Conservation (phyloP, 305 asterid species). For the Coffea humblotiana region DNA sequence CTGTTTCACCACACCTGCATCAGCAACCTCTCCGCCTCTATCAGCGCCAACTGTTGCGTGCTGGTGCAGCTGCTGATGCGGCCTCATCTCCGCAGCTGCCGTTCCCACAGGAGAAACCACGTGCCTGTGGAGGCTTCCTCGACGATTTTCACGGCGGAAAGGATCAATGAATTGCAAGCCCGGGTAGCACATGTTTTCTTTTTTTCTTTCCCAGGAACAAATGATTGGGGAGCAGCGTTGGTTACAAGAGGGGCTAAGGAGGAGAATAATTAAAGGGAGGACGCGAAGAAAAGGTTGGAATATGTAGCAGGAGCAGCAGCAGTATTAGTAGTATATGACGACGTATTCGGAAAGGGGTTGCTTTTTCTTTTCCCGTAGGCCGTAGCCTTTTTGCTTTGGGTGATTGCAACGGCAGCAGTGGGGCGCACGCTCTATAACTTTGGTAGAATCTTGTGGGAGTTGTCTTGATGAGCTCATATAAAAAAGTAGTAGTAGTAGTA, state of each 20-base stretch:
- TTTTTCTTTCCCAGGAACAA: constrained; percentile 10
- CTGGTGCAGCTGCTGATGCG: constrained; percentile 18
- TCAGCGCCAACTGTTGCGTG: constrained; percentile 1
- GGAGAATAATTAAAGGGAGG: constrained; percentile 22
- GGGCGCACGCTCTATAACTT: constrained; percentile 5
- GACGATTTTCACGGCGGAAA: constrained; percentile 15
- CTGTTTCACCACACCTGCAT: constrained; percentile 31
- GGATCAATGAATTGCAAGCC: constrained; percentile 25
- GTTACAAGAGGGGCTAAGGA: constrained; percentile 21
- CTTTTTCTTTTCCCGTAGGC: constrained; percentile 21
- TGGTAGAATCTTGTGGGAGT: not conserved
- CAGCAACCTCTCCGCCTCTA: constrained; percentile 20
- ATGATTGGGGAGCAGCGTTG: constrained; percentile 6
- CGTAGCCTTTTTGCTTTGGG: constrained; percentile 18
- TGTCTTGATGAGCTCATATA: no score
- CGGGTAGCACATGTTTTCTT: constrained; percentile 55
- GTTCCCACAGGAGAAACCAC: constrained; percentile 21
- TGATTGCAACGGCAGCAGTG: not conserved
- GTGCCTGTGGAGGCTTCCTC: constrained; percentile 8
- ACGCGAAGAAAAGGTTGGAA: constrained; percentile 26
- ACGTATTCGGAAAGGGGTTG: constrained; percentile 29
- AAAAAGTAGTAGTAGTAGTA: not conserved
- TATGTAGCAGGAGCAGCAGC: not conserved
- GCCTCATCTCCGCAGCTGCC: constrained; percentile 27
- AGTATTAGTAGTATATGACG: not conserved